These are phyloP conservation scores for Sphagnum magellanicum DNA, from an alignment of 228 moss, liverwort and hornwort species.

Conservation along the genomic window DNA sequence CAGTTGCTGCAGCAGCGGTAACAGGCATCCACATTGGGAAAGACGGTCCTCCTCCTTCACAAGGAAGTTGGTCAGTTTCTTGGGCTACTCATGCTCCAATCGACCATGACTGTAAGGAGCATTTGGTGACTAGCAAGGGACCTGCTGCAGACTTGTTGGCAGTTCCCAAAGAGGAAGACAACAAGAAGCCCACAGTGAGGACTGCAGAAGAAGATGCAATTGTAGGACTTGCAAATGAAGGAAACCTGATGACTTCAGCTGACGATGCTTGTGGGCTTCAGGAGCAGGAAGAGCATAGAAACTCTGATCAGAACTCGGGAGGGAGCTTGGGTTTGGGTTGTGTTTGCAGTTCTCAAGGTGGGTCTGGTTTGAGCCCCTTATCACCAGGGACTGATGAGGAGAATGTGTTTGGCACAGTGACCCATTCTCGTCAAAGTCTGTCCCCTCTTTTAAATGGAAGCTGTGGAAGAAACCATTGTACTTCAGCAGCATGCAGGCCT, in stretches of 20 bases:
- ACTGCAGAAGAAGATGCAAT: background rate
- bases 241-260: background rate
- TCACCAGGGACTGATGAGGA: conserved; percentile 21
- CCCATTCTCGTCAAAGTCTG: conserved; percentile 1
- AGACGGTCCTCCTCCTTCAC: conserved; percentile 18
- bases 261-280: conserved; percentile 1
- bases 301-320: conserved; percentile 21
- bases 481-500: conserved; percentile 17
- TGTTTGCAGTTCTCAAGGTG: conserved; percentile 14
- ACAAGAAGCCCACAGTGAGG: conserved; percentile 4
- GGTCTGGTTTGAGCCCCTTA: conserved; percentile 1
- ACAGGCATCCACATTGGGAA: conserved; percentile 45
- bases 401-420: background rate
- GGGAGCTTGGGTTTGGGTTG: conserved; percentile 31
- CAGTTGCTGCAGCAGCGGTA: conserved; percentile 78
- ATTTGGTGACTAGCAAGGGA: conserved; percentile 17
- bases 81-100: conserved; percentile 19
- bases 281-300: conserved; percentile 1
- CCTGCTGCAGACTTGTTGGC: background rate
- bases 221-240: background rate
- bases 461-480: conserved; percentile 6
- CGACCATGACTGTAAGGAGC: conserved; percentile 10
- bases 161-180: conserved; percentile 4
- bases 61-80: conserved; percentile 29
- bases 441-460: background rate